Base-by-base conservation (phyloP, 495 filamentous ascomycete genomes). In the Chaetomium cochliodes region DNA sequence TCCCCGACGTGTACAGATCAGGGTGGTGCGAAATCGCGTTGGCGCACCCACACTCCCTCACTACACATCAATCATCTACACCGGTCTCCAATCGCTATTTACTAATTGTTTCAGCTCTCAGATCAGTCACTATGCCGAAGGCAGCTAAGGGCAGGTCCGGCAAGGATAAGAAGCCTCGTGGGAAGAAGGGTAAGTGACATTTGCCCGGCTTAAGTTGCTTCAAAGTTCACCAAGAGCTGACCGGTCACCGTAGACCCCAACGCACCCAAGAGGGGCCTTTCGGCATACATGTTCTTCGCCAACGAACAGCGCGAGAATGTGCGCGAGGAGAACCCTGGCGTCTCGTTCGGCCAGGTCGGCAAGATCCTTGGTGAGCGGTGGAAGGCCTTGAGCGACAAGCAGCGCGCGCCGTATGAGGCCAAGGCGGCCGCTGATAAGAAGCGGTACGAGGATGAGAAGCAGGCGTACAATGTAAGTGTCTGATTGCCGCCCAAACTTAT, bases 241-340 rank as follows among this genome's bases (percentile, higher is more conserved):
- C 62, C 5, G 16, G n/a, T n/a, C 16, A 18, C 20, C 60, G 2
- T 67, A 98, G 94, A 98, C 78, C 94, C 94, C 80, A 97, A 98
- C 77, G 93, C 93, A 54, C 94, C 94, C 74, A 99, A 98, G 90
- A 91, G 94, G 80, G 96, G 92, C 80, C 90, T 99, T 55, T 99
- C 94, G 23, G 94, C 96, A 58, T 99, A 99, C 87, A 99, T 99
- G 94, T 99, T 98, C 87, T 99, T 99, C 76, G 94, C 94, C 85
- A 98, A 98, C 72, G 96, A 98, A 77, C 90, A 97, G 78, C 92
- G 94, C 70, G 94, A 98, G 70, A 96, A 94, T 77, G 94, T 99
- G 70, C 90, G 93, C 73, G 91, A 96, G 75, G 94, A 99, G 79
- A 98, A 99, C 84, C 93, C 96, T 6, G 93, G 93, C 63, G 96